Base-by-base conservation (phyloP, 805 yeast species). In the Saturnispora ahearnii region DNA sequence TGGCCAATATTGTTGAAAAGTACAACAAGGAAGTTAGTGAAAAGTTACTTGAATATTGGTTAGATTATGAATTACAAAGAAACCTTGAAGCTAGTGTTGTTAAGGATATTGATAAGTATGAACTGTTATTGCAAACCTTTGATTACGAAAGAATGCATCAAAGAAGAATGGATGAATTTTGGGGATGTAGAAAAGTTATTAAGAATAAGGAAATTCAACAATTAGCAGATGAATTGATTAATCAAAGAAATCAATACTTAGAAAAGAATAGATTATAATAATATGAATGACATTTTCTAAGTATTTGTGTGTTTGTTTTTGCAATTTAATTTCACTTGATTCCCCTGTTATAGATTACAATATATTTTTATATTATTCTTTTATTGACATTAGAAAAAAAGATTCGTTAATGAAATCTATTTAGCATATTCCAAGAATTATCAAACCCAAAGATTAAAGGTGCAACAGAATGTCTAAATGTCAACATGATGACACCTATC, bases 61-160 rank as follows among this genome's bases (percentile, higher is more conserved):
- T 82, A 50, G 96, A 88, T 63, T 91, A 91, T 67, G 99, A 91
- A 69, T 81, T 84, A 60, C 84, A 87, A 57, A 73, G 87, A 57
- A 78, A 83, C 41, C 64, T 78, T 26, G 98, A 91, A 65, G 96
- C 97, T 11, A 73, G 82, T 49, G 87, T 87, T 57, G 96, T 91
- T 55, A 91, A 91, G 69, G 97, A 91, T 66, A 80, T 93, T 53
- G 98, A 91, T 67, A 91, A 91, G 72, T 85, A 78, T 62, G 97
- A 89, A 67, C 78, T 89, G 78, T 72, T 86, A 55, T 76, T 84
- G 56, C 87, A 87, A 69, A 83, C 90, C 37, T 80, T 80, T 74
- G 87, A 89, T 65, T 91, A 90, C 62, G 96, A 88, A 69, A 82
- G 79, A 57, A 71, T 72, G 55, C 76, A 72, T 57, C 74, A 80